A percentile compares a stretch with the other conserved stretches of the same genome.
phyloP scores from a whole-genome alignment of 2,329 filamentous ascomycete genomes.

The Madurella fahalii region DNA sequence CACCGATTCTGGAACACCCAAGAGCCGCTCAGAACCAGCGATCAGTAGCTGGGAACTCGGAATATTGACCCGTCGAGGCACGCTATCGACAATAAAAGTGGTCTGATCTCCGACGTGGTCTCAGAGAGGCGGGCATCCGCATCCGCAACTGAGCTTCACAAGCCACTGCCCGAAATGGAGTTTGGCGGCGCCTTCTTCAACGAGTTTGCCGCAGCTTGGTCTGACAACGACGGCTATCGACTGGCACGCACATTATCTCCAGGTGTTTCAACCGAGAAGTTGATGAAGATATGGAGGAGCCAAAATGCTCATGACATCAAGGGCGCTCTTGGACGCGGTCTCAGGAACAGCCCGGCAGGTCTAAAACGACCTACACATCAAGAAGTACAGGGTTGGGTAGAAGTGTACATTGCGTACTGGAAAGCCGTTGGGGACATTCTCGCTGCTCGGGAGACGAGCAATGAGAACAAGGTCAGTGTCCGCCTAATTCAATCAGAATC shows the following conservation, averaged over 20 bases:
- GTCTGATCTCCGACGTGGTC: neutral
- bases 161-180: conserved; percentile 55
- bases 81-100: neutral
- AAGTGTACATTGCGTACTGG: conserved; percentile 82
- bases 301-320: conserved; percentile 64
- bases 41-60: no score
- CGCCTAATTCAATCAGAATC: neutral
- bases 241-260: conserved; percentile 75
- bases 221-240: conserved; percentile 61
- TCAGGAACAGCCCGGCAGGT: conserved; percentile 56
- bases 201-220: conserved; percentile 68
- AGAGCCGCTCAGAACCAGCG: no score
- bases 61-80: no score
- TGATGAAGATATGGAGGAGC: conserved; percentile 67
- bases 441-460: conserved; percentile 53
- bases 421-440: conserved; percentile 72
- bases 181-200: conserved; percentile 52
- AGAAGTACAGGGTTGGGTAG: conserved; percentile 77
- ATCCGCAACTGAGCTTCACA: neutral
- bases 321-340: conserved; percentile 68
- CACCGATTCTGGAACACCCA: no score
- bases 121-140: conserved; percentile 3
- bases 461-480: conserved; percentile 34
- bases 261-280: conserved; percentile 56
- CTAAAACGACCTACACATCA: conserved; percentile 55